These are phyloP conservation scores for Nakazawaea anatomiae DNA, from an alignment of 805 yeast species.

Conservation along the genomic window DNA sequence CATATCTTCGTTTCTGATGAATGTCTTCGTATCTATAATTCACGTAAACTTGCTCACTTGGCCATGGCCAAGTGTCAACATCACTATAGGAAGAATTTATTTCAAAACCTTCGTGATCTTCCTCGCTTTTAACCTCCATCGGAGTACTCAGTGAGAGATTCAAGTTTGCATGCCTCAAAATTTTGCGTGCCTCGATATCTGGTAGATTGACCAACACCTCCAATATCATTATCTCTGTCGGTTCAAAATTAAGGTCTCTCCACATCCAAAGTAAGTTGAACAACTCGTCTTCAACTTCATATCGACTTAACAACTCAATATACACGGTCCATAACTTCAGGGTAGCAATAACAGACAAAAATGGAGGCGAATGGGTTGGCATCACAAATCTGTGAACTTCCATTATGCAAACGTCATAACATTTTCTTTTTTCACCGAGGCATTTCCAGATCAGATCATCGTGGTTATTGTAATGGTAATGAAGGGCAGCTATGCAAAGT, in stretches of 20 bases:
- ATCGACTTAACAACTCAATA: not conserved
- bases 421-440: not conserved
- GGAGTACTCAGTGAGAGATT: not conserved
- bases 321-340: constrained; percentile 2
- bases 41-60: constrained; percentile 4
- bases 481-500: constrained; percentile 1
- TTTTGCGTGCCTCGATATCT: not conserved
- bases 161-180: constrained; percentile 4
- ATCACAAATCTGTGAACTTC: not conserved
- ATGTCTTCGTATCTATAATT: constrained; percentile 2
- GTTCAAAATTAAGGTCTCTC: not conserved
- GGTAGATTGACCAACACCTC: not conserved
- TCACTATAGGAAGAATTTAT: not conserved
- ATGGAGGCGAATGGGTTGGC: not conserved
- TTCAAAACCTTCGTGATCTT: not conserved
- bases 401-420: constrained; percentile 1
- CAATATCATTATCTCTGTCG: constrained; percentile 3
- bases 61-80: constrained; percentile 7
- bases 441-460: constrained; percentile 1
- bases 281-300: not conserved
- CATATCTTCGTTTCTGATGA: not conserved
- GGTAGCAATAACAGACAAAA: not conserved
- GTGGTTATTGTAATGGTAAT: not conserved
- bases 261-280: not conserved
- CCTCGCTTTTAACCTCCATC: not conserved